Evolutionary conservation across 768 basidiomycete species (phyloP), one percentile per base, ranked within the genome.

Genomic region (Sistotremastrum suecicum): DNA sequence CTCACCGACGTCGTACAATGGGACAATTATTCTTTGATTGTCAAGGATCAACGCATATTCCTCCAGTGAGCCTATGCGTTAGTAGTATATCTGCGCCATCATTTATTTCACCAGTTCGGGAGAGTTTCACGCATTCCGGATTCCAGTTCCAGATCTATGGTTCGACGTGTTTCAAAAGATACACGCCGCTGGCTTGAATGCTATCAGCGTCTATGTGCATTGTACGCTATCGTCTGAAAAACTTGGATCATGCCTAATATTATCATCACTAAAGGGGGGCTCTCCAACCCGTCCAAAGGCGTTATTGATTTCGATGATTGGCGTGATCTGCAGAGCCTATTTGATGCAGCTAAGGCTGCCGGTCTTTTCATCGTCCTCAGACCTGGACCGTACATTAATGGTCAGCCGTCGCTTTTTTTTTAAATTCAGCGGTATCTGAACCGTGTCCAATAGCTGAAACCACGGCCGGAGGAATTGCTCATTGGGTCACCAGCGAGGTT

Each of bases 81-180:
- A 32, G 37, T 8, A 3, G 9, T 30, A 37, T 30, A 3, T 37
- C 5, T 30, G 11, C 42, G 20, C 5, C 11, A 33, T 5, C 37
- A 43, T 28, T 43, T 29, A 41, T 32, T 34, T 33, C 7, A 37
- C 5, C 48, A 87, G 85, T 53, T 84, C 83, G 0, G 87, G 87
- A 47, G 87, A 88, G 59, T 85, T 87, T 58, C 87, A 88, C 54
- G 75, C 83, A 0, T 89, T 83, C 64, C 75, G 84, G 28, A 63
- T 89, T 5, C 87, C 84, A 7, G 80, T 87, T 0, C 83, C 81
- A 10, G 75, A 75, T 3, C 60, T 89, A 46, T 90, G 87, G 85
- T 69, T 76, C 8, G 87, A 88, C 54, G 76, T 89, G 42, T 71
- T 89, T 37, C 78, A 89, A 52, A 89, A 84, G 56, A 66, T 76